These are phyloP conservation scores for Exophiala bonariae DNA, from an alignment of 2,329 filamentous ascomycete species.

Conservation along the genomic window DNA sequence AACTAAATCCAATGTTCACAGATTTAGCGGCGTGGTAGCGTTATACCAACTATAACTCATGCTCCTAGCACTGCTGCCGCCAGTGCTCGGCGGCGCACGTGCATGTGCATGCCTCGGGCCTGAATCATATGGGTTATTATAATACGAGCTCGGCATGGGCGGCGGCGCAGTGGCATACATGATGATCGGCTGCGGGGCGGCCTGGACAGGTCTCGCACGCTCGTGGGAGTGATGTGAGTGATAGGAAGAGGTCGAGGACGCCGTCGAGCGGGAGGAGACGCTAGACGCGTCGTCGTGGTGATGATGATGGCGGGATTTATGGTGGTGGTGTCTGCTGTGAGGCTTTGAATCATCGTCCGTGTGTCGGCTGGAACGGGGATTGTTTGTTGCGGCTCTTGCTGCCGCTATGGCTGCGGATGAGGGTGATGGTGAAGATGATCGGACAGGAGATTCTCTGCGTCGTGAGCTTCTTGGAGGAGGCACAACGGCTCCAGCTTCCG, in stretches of 20 bases:
- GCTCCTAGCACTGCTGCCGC: conserved; percentile 10
- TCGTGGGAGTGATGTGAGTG: not conserved
- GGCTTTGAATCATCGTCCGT: not conserved
- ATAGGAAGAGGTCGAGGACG: conserved; percentile 4
- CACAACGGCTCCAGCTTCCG: no score
- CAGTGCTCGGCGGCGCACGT: conserved; percentile 1
- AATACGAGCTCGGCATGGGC: not conserved
- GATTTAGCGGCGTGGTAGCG: conserved; percentile 22
- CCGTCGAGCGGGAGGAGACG: not conserved
- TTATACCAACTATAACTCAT: conserved; percentile 25
- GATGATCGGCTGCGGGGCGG: conserved; percentile 3
- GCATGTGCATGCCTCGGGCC: not conserved
- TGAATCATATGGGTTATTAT: conserved; percentile 1
- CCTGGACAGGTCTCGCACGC: conserved; percentile 4
- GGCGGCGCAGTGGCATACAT: not conserved
- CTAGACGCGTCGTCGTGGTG: not conserved
- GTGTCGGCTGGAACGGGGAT: not conserved
- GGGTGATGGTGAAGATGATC: not conserved
- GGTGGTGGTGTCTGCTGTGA: not conserved
- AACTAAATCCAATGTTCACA: conserved; percentile 4
- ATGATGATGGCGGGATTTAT: conserved; percentile 1
- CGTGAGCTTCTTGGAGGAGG: no score
- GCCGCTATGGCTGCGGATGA: not conserved
- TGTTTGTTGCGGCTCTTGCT: not conserved
- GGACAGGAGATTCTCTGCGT: conserved; percentile 1